Conservation (phyloP, 192 early-diverging fungal species). For the Kickxella alabastrina region DNA sequence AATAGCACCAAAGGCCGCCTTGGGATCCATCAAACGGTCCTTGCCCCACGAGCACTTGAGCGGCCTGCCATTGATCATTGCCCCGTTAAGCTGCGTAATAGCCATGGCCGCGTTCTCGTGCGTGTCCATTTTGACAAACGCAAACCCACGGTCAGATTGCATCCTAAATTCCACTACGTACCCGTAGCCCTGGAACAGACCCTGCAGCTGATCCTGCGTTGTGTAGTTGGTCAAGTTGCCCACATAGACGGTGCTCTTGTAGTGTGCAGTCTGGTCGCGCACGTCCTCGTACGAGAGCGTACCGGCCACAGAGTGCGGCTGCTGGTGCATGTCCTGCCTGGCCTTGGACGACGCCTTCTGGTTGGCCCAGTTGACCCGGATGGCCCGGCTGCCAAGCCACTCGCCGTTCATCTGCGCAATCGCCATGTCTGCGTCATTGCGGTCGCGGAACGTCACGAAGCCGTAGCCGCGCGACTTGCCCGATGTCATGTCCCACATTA, state of each 20-base stretch:
- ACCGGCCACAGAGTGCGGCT: constrained; percentile 11
- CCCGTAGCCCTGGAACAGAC: constrained; percentile 76
- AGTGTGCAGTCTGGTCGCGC: constrained; percentile 68
- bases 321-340: constrained; percentile 9
- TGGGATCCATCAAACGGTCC: constrained; percentile 60
- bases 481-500: constrained; percentile 88
- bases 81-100: constrained; percentile 77
- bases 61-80: constrained; percentile 67
- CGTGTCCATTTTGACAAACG: constrained; percentile 88
- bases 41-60: constrained; percentile 89
- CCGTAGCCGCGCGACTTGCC: constrained; percentile 91
- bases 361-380: constrained; percentile 94
- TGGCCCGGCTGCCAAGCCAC: constrained; percentile 78
- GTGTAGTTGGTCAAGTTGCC: constrained; percentile 83
- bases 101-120: constrained; percentile 87
- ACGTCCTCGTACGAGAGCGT: constrained; percentile 68
- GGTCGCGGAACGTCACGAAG: constrained; percentile 87
- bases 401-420: constrained; percentile 85
- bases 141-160: constrained; percentile 88
- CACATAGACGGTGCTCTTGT: constrained; percentile 86
- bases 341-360: constrained; percentile 60
- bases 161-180: constrained; percentile 74
- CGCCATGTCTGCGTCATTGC: constrained; percentile 80
- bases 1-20: constrained; percentile 42
- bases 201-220: constrained; percentile 61